Conservation (phyloP, 768 basidiomycete species). For the Amanita exitialis region DNA sequence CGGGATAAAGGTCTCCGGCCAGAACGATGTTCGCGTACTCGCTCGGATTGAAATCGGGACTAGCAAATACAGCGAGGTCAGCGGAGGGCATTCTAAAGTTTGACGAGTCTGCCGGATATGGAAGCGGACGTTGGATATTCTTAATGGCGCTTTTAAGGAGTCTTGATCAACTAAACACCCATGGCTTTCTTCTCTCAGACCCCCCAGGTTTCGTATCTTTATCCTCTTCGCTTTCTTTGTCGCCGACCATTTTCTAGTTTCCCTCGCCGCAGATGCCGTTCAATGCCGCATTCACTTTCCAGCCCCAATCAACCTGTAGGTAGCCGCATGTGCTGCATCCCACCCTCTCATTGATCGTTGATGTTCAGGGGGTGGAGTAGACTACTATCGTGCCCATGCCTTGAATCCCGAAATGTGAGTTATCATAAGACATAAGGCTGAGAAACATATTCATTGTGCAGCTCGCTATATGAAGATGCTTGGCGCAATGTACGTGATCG, state of each 20-base stretch:
- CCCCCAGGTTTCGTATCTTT: not conserved
- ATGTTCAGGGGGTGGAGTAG: constrained; percentile 19
- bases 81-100: not conserved
- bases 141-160: not conserved
- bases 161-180: not conserved
- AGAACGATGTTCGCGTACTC: constrained; percentile 89
- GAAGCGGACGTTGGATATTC: not conserved
- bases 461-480: constrained; percentile 47
- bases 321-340: not conserved
- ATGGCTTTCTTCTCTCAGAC: not conserved
- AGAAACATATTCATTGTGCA: constrained; percentile 15
- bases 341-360: not conserved
- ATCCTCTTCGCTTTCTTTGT: not conserved
- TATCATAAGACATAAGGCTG: not conserved
- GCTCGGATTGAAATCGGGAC: constrained; percentile 71
- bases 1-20: constrained; percentile 69
- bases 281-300: constrained; percentile 1
- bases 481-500: constrained; percentile 37
- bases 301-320: constrained; percentile 5
- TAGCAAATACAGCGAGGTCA: constrained; percentile 75
- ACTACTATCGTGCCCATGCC: constrained; percentile 37
- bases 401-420: constrained; percentile 28
- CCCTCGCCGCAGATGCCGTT: not conserved
- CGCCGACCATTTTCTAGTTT: not conserved
- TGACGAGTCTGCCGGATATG: not conserved